Conservation (phyloP, 148 eudicot genomes). For the Vaccinium corymbosum region DNA sequence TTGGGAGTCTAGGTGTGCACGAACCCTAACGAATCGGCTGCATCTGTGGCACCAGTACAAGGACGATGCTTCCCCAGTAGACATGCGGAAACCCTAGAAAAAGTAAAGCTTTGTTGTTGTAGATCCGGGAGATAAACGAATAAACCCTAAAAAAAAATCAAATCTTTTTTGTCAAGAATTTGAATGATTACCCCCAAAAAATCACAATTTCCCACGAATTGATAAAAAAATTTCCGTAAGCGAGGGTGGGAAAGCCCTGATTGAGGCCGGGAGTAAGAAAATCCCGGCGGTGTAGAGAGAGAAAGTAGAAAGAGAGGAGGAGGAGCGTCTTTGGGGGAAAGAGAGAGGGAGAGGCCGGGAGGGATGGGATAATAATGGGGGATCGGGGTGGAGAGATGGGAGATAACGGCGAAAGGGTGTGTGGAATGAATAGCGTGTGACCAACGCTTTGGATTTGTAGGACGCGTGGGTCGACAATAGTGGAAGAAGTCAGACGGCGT, state of each 20-base stretch:
- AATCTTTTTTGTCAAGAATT: not conserved
- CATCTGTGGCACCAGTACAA: constrained; percentile 95
- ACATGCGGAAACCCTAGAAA: constrained; percentile 14
- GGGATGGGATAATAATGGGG: not conserved
- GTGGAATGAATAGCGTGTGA: constrained; percentile 4
- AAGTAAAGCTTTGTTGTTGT: not conserved
- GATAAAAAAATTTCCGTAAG: no score
- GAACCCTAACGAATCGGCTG: constrained; percentile 64
- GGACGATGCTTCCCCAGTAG: constrained; percentile 22
- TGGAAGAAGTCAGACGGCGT: constrained; percentile 9
- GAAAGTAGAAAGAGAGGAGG: not conserved
- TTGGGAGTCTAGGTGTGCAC: constrained; percentile 22
- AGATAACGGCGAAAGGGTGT: constrained; percentile 18
- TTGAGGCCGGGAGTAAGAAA: not conserved
- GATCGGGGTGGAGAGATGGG: not conserved
- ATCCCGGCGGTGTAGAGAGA: constrained; percentile 7
- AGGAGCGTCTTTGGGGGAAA: not conserved
- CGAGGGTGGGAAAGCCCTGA: not conserved
- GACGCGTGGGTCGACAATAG: not conserved
- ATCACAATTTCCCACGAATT: not conserved
- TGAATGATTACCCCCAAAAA: not conserved
- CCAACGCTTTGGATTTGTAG: not conserved
- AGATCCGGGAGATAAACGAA: constrained; percentile 12
- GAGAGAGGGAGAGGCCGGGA: not conserved
- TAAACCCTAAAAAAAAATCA: not conserved